Base-by-base conservation (phyloP, 2,329 filamentous ascomycete genomes). In the Colletotrichum graminicola region DNA sequence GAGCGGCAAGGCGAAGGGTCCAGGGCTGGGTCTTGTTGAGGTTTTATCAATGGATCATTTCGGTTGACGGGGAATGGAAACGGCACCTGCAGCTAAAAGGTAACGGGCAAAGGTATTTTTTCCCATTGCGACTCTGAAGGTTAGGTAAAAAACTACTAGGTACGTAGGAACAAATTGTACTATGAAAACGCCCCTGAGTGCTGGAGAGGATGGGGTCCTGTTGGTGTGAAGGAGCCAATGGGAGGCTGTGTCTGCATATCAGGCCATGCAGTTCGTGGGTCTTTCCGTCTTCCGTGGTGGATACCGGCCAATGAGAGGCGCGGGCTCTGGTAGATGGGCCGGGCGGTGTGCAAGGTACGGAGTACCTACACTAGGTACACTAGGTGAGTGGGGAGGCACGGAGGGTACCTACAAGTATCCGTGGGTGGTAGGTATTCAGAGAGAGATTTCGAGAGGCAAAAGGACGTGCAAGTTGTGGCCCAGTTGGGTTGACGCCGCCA, bases 21-120 rank as follows among this genome's bases (percentile, higher is more conserved):
- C 55, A 71, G 70, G 62, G 36, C 56, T 56, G 66, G 72, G 72
- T 69, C 63, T 71, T 67, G 65, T 74, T 71, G 67, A 74, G 73
- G 73, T 73, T 74, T 74, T 74, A 74, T 74, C 73, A 63, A 69
- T 72, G 69, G 69, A 72, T 72, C 69, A 74, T 74, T 74, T 74
- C 73, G 73, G 71, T 73, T 70, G 72, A 72, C 60, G 59, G 65
- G 69, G 69, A 56, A 64, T 54, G 69, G 69, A 72, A 72, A 72
- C 69, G 39, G 69, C 69, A 69, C 49, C 47, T 62, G 60, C 60
- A 51, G 47, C 60, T 41, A n/a, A 45, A 45, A 45, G 43, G 43
- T 45, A 45, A 34, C 26, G 34, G 43, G 32, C 45, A 62, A 56
- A 56, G 34, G 34, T 39, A 39, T 56, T 56, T 39, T 56, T 39